Evolutionary conservation across 805 yeast species (phyloP), one percentile per base, ranked within the genome.

Genomic region (Saturnispora silvae): DNA sequence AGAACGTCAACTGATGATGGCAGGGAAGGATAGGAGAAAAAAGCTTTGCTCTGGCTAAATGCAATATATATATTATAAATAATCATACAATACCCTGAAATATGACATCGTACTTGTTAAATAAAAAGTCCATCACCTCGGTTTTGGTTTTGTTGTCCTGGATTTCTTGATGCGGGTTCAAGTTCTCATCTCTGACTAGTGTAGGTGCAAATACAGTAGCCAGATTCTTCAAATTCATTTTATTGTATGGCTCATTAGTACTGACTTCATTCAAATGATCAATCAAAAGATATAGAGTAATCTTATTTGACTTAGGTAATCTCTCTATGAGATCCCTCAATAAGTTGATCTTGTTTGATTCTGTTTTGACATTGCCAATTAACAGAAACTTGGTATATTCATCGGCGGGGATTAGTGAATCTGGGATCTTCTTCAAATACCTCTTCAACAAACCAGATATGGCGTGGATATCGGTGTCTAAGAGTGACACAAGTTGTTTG

Each of bases 201-300:
- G 96, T 85, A 3, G 98, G 97, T 1, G 96, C 95, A 65, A 92
- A 92, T 6, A 89, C 96, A 31, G 92, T 84, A 0, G 95, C 78
- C 37, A 92, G 60, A 50, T 92, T 86, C 56, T 77, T 77, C 48
- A 71, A 64, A 29, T 72, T 82, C 98, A 92, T 92, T 55, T 87
- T 68, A 54, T 87, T 92, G 31, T 59, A 52, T 10, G 56, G 57
- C 31, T 73, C 65, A 52, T 67, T 64, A 20, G 62, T 55, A 28
- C 75, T 72, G 23, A 92, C 78, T 38, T 63, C 58, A 32, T 65
- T 59, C 45, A 92, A 63, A 63, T 92, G 98, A 31, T 61, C 61
- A 34, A 81, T 63, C 28, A 92, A 60, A 30, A 61, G 46, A 40
- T 59, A 62, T 44, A 92, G 59, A 2, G 81, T 70, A 26, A 61